phyloP scores from a whole-genome alignment of 495 filamentous ascomycete species.

The Neurospora sp. region DNA sequence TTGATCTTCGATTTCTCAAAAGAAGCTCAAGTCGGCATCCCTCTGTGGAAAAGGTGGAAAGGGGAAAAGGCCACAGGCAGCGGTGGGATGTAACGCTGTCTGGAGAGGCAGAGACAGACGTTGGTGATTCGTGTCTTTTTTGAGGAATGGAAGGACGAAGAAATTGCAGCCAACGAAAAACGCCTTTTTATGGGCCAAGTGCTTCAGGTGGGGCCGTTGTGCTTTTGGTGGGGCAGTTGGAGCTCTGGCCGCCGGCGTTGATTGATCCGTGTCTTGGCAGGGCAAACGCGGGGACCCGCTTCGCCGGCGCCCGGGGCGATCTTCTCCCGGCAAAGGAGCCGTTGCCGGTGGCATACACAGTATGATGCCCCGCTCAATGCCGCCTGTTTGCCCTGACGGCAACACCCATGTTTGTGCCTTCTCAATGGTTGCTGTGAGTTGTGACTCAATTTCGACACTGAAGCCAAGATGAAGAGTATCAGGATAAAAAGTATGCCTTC shows the following conservation, averaged over 20 bases:
- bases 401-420: neutral
- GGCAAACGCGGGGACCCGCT: neutral
- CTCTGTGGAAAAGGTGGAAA: slow-evolving; percentile 5
- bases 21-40: slow-evolving; percentile 16
- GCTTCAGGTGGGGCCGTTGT: neutral
- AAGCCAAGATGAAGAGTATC: neutral
- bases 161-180: slow-evolving; percentile 9
- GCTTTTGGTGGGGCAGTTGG: neutral
- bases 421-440: neutral
- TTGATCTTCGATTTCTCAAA: slow-evolving; percentile 7
- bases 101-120: slow-evolving; percentile 1
- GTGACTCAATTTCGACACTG: neutral
- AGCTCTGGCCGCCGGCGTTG: neutral
- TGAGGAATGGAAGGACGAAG: slow-evolving; percentile 14
- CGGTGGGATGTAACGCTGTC: slow-evolving; percentile 8
- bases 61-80: slow-evolving; percentile 3
- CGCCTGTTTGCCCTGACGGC: neutral
- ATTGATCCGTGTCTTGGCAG: neutral
- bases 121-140: slow-evolving; percentile 30
- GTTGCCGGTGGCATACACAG: neutral
- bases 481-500: neutral
- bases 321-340: neutral
- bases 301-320: neutral
- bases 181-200: neutral
- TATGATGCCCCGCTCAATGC: neutral